Percentiles rank a stretch among this genome's conserved stretches.
Conservation (phyloP, 208 protist genomes). For the Trypanosoma mega region DNA sequence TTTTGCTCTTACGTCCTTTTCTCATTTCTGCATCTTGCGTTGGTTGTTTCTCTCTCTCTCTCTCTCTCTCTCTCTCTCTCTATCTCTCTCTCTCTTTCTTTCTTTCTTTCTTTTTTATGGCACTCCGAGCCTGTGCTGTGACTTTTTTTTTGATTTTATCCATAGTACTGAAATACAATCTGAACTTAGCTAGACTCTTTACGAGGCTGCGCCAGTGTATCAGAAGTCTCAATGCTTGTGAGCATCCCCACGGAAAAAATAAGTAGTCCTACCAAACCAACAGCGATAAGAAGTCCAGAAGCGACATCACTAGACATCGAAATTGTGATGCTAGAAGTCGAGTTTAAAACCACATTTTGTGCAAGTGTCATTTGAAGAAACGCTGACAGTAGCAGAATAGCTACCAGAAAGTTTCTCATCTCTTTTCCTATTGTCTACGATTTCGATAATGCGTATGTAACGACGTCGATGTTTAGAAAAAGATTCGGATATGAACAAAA, state of each 20-base stretch:
- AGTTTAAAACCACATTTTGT: slow-evolving; percentile 8
- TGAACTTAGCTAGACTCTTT: slow-evolving; percentile 4
- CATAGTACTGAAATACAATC: neutral
- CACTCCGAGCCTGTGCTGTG: too few relatives aligned
- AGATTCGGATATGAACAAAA: too few relatives aligned
- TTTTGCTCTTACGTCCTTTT: too few relatives aligned
- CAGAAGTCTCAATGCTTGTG: slow-evolving; percentile 73
- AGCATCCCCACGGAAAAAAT: slow-evolving; percentile 72
- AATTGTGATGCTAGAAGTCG: slow-evolving; percentile 32
- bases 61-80: too few relatives aligned
- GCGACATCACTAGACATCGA: slow-evolving; percentile 64
- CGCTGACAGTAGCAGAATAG: slow-evolving; percentile 18
- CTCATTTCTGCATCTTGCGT: too few relatives aligned
- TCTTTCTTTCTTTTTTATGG: too few relatives aligned
- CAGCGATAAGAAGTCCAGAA: slow-evolving; percentile 62
- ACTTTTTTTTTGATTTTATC: neutral
- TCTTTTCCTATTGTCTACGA: too few relatives aligned
- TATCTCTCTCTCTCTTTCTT: too few relatives aligned
- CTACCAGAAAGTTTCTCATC: too few relatives aligned
- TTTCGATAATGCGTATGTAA: too few relatives aligned
- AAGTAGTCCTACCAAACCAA: slow-evolving; percentile 55
- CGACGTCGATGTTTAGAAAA: too few relatives aligned
- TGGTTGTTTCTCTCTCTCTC: too few relatives aligned
- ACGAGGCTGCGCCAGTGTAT: slow-evolving; percentile 27
- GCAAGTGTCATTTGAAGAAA: slow-evolving; percentile 19